Conservation (phyloP, 1,284 basidiomycete genomes). For the Trametes hirsuta region DNA sequence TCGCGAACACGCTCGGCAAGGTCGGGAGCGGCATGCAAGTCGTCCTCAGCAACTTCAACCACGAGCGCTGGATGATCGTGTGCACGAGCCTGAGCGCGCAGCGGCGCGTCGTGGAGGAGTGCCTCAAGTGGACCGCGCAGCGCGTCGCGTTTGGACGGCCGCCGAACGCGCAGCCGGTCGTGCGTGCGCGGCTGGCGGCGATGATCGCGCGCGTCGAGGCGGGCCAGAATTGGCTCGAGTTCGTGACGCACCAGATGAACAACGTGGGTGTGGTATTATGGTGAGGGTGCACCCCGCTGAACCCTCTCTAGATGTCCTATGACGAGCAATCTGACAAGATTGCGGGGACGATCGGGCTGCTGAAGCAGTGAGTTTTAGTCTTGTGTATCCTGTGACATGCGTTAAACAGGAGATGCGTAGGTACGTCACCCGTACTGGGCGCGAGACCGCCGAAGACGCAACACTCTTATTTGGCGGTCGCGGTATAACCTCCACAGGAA, state of each 20-base stretch:
- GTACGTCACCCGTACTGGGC: constrained; percentile 66
- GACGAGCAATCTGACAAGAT: constrained; percentile 78
- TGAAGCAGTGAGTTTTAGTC: constrained; percentile 59
- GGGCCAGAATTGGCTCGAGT: constrained; percentile 89
- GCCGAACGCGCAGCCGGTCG: constrained; percentile 88
- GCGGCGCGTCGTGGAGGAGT: constrained; percentile 77
- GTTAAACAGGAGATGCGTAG: constrained; percentile 37
- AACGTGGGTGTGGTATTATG: constrained; percentile 55
- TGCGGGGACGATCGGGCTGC: constrained; percentile 72
- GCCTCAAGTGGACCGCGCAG: constrained; percentile 86
- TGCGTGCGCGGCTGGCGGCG: constrained; percentile 83
- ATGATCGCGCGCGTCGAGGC: constrained; percentile 93
- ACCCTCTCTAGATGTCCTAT: constrained; percentile 66
- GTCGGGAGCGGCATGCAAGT: constrained; percentile 87
- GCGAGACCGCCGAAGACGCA: constrained; percentile 72
- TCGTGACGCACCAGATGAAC: constrained; percentile 91
- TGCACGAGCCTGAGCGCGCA: constrained; percentile 73
- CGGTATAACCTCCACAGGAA: constrained; percentile 54
- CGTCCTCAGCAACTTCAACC: constrained; percentile 86
- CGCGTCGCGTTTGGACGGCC: constrained; percentile 89
- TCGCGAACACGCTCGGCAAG: constrained; percentile 84
- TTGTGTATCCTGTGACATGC: not conserved
- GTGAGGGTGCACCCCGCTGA: not conserved
- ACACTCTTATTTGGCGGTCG: constrained; percentile 58
- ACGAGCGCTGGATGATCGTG: constrained; percentile 87